A percentile compares a stretch with the other conserved stretches of the same genome.
Evolutionary conservation across 768 basidiomycete species (phyloP).

Genomic region (Mycena amicta): DNA sequence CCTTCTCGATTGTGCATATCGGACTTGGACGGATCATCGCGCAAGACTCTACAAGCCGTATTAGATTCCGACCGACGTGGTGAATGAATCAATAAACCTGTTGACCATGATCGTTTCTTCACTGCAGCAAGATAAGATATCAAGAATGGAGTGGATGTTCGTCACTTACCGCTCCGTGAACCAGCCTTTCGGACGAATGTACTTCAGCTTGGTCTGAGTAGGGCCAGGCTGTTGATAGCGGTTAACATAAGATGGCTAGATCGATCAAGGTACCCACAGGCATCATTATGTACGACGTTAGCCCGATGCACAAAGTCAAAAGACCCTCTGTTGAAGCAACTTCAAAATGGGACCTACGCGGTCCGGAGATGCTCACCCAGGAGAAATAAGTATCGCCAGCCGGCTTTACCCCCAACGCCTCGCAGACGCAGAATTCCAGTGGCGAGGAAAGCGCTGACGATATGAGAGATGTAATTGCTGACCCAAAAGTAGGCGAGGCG

Average conservation of each 20-base stretch:
- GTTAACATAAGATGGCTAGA: no score
- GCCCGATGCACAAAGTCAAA: constrained; percentile 6
- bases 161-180: constrained; percentile 55
- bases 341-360: not conserved
- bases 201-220: constrained; percentile 58
- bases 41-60: constrained; percentile 58
- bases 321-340: constrained; percentile 5
- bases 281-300: constrained; percentile 13
- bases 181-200: constrained; percentile 66
- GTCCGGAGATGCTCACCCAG: constrained; percentile 39
- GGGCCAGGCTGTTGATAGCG: constrained; percentile 52
- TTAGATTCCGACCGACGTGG: no score
- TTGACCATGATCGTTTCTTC: constrained; percentile 71
- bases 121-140: constrained; percentile 27
- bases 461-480: constrained; percentile 55
- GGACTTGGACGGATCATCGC: constrained; percentile 68
- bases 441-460: constrained; percentile 64
- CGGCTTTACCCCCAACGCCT: constrained; percentile 53
- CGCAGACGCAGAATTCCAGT: constrained; percentile 60
- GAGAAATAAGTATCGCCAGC: constrained; percentile 63
- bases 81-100: no score
- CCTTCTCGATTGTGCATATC: constrained; percentile 77
- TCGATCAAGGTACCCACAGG: constrained; percentile 47
- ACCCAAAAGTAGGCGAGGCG: constrained; percentile 69
- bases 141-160: not conserved